phyloP scores from a whole-genome alignment of 2,329 filamentous ascomycete genomes.

The Colletotrichum shisoi region DNA sequence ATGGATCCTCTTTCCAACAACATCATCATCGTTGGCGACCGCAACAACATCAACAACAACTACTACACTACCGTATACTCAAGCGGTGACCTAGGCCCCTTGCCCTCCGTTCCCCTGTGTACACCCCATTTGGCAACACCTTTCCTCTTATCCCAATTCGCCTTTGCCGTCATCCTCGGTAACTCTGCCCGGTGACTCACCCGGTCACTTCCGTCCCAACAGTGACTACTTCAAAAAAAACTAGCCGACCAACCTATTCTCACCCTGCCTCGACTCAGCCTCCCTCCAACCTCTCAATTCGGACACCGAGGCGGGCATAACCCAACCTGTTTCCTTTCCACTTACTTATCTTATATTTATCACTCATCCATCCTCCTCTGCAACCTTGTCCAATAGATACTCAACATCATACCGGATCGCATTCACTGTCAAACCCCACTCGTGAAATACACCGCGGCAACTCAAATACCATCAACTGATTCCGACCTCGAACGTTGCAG shows the following conservation, averaged over 20 bases:
- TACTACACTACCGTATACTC: neutral
- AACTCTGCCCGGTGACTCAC: conserved; percentile 32
- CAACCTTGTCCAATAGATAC: neutral
- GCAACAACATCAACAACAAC: neutral
- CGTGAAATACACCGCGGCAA: too few species aligned
- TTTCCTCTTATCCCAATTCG: neutral
- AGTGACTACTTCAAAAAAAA: conserved; percentile 12
- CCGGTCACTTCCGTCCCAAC: conserved; percentile 26
- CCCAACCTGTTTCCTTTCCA: neutral
- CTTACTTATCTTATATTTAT: neutral
- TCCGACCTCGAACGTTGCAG: neutral
- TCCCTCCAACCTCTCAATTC: neutral
- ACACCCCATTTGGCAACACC: neutral
- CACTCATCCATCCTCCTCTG: neutral
- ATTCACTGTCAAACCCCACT: neutral
- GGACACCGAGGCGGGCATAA: conserved; percentile 28
- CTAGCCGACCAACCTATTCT: neutral
- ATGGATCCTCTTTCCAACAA: neutral
- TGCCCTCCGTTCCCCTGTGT: neutral
- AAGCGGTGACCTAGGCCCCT: neutral
- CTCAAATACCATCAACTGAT: neutral
- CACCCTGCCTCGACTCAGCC: neutral
- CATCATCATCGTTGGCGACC: neutral
- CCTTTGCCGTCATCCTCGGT: conserved; percentile 5
- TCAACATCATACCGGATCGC: too few species aligned